These are phyloP conservation scores for Lasiodiplodia sp. DNA, from an alignment of 2,329 filamentous ascomycete species.

Conservation along the genomic window DNA sequence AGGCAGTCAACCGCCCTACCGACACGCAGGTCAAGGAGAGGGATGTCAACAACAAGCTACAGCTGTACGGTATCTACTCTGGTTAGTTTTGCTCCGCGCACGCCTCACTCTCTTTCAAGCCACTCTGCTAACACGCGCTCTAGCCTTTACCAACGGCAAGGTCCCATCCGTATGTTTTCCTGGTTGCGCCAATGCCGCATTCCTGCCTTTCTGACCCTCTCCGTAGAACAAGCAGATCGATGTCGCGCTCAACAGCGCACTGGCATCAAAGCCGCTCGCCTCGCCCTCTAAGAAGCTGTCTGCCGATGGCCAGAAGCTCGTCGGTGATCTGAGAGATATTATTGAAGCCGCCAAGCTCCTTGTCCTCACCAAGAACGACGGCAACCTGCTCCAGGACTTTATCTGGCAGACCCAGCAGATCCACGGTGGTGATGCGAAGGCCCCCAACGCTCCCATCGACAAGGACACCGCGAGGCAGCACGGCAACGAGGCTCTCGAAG, in stretches of 20 bases:
- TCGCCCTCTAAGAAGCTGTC: constrained; percentile 81
- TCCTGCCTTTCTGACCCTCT: constrained; percentile 29
- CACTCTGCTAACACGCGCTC: constrained; percentile 6
- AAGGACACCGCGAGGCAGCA: constrained; percentile 84
- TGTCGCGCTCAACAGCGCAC: constrained; percentile 87
- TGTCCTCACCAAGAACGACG: constrained; percentile 91
- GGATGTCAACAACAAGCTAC: constrained; percentile 91
- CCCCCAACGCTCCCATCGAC: constrained; percentile 72
- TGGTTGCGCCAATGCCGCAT: neutral
- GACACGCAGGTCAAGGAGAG: constrained; percentile 79
- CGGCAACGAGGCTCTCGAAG: constrained; percentile 81
- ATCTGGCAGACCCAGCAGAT: constrained; percentile 91
- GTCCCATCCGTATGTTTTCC: constrained; percentile 76
- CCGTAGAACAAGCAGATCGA: constrained; percentile 91
- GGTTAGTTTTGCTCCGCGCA: constrained; percentile 54
- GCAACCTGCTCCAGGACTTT: constrained; percentile 94
- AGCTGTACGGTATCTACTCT: constrained; percentile 87
- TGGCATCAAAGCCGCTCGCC: constrained; percentile 73
- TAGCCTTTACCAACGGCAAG: constrained; percentile 87
- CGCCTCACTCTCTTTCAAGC: neutral
- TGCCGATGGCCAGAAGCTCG: constrained; percentile 78
- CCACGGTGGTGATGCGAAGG: constrained; percentile 65
- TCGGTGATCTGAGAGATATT: constrained; percentile 79
- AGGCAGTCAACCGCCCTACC: constrained; percentile 73
- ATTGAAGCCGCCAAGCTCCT: constrained; percentile 85